Evolutionary conservation across 2,329 filamentous ascomycete species (phyloP).

Genomic region (Lasiodiplodia citricola): DNA sequence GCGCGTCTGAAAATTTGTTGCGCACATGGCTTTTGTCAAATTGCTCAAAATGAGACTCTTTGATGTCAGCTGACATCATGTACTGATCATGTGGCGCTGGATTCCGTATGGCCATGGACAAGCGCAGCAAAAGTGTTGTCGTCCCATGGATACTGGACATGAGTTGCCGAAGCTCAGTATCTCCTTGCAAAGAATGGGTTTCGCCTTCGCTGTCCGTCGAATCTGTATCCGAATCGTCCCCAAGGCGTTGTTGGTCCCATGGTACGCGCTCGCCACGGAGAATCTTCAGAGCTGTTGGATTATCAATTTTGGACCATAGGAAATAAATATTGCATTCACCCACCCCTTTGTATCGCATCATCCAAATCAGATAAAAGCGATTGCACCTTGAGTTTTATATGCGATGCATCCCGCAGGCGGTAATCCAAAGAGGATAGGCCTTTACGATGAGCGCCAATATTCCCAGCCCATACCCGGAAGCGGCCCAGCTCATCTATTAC

Average conservation of each 20-base stretch:
- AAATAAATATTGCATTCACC: not conserved
- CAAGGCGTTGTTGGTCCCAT: conserved; percentile 31
- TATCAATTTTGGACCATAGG: not conserved
- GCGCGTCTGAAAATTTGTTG: conserved; percentile 33
- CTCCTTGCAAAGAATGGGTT: not conserved
- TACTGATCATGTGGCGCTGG: conserved; percentile 40
- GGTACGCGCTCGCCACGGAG: conserved; percentile 30
- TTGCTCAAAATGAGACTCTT: conserved; percentile 36
- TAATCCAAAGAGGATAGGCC: conserved; percentile 41
- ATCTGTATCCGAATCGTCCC: conserved; percentile 29
- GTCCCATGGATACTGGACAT: conserved; percentile 31
- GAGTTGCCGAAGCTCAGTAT: conserved; percentile 36
- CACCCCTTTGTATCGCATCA: not conserved
- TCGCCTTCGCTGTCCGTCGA: conserved; percentile 18
- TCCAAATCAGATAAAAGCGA: not conserved
- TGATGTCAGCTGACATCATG: conserved; percentile 33
- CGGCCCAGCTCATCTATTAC: conserved; percentile 37
- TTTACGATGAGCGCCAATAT: conserved; percentile 41
- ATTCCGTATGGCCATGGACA: conserved; percentile 41
- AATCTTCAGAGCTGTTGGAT: conserved; percentile 28
- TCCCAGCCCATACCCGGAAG: conserved; percentile 43
- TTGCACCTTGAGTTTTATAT: conserved; percentile 33
- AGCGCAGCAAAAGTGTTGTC: conserved; percentile 39
- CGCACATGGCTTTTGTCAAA: conserved; percentile 37
- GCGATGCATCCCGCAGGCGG: conserved; percentile 39